These are phyloP conservation scores for Chondrus crispus DNA, from an alignment of 23 red algal genomes.

Conservation along the genomic window DNA sequence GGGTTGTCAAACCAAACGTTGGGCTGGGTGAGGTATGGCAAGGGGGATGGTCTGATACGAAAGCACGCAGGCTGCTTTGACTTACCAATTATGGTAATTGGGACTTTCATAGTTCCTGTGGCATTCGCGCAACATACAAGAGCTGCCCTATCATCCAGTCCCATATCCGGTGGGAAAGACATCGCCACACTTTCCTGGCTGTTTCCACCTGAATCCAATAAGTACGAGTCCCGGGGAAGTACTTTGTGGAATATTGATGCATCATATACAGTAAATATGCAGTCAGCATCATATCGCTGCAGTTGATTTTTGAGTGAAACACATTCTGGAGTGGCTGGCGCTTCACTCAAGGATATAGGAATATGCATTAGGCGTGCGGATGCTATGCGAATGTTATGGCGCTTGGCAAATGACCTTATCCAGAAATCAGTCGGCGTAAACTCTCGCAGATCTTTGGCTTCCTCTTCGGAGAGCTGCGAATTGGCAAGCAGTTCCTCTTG, in stretches of 20 bases:
- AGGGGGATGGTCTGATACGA: conserved; percentile 7
- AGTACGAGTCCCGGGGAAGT: not conserved
- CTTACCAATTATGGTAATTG: conserved; percentile 20
- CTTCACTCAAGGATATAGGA: not conserved
- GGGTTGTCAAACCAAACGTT: conserved; percentile 10
- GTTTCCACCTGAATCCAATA: not conserved
- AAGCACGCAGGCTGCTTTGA: conserved; percentile 37
- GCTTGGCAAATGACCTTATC: conserved; percentile 34
- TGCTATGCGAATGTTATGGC: not conserved
- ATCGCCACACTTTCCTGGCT: not conserved
- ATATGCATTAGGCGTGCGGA: not conserved
- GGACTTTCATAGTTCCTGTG: conserved; percentile 54
- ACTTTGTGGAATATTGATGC: conserved; percentile 39
- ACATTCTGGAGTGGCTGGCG: not conserved
- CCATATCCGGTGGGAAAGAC: not conserved
- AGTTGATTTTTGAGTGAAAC: conserved; percentile 18
- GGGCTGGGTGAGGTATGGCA: conserved; percentile 41
- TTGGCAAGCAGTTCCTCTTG: not conserved
- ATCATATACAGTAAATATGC: conserved; percentile 32
- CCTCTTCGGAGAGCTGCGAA: not conserved
- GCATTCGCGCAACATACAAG: conserved; percentile 17
- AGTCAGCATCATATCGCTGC: conserved; percentile 34
- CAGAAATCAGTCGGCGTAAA: conserved; percentile 43
- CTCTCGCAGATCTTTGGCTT: not conserved
- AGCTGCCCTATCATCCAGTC: conserved; percentile 2